Base-by-base conservation (phyloP, 2,329 filamentous ascomycete genomes). In the Cryphonectria naterciae region DNA sequence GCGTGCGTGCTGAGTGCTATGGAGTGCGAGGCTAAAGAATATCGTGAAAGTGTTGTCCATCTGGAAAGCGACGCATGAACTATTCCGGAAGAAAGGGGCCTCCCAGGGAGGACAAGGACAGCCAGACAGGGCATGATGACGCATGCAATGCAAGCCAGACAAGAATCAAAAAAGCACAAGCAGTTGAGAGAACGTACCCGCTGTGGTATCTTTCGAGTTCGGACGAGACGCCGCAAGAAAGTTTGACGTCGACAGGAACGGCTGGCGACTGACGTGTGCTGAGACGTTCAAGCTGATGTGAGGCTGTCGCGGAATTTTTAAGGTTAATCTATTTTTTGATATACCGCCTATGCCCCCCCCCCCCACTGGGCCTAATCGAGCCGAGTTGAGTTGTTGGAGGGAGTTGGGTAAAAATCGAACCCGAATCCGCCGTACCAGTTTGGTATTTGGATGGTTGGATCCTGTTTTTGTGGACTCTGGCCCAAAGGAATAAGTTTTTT, bases 291-390 rank as follows among this genome's bases (percentile, higher is more conserved):
- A 65, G 63, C 63, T 65, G 43, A 65, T 65, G 63, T 65, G 63
- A 65, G 43, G 63, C 63, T 65, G 63, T 65, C 63, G 62, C 63
- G 63, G 46, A 65, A 52, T 2, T 49, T 46, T 49, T 49, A 65
- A 65, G 63, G 63, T 65, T 65, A 52, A 52, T 37, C 63, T 65
- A 65, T 65, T 65, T 65, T 65, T 17, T 32, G 63, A 65, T 52
- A 65, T 49, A 2, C 39, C 22, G 37, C 37, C 37, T 39, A 49
- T 5, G 28, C 2, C 28, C 28, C 28, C 41, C 39, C 35, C 54
- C 35, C 32, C 58, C 32, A 39, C 58, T 37, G 58, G 17, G 17
- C 56, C 32, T 19, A 58, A 32, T 58, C 58, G 32, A 39, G 58
- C 35, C 58, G 19, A 39, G 28, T 7, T 11, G 25, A 32, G 28